phyloP scores from a whole-genome alignment of 345 rosid genomes.

The Microcos paniculata region DNA sequence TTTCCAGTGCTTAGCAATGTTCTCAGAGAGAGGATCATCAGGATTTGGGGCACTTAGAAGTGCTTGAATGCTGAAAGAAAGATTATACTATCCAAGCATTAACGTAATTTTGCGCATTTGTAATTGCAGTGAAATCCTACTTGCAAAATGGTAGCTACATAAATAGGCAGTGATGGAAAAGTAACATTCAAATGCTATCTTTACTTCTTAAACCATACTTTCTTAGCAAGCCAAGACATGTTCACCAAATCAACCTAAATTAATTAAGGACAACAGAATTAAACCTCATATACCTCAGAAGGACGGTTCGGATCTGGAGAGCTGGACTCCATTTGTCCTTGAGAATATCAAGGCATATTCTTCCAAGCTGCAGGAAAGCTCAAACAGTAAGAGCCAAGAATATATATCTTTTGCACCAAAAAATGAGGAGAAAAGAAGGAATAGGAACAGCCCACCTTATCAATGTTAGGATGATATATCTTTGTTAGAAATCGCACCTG shows the following conservation, averaged over 20 bases:
- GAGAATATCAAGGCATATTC: slow-evolving; percentile 97
- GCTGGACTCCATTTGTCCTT: slow-evolving; percentile 99
- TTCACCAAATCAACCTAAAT: background rate
- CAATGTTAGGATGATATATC: slow-evolving; percentile 97
- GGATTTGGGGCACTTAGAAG: slow-evolving; percentile 98
- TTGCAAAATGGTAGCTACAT: background rate
- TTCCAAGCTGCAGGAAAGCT: slow-evolving; percentile 67
- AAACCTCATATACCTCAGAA: slow-evolving; percentile 67
- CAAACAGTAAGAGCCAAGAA: slow-evolving; percentile 9
- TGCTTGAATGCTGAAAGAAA: slow-evolving; percentile 76
- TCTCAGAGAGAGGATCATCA: slow-evolving; percentile 97
- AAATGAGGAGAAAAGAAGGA: background rate
- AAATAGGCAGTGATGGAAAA: background rate
- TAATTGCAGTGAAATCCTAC: background rate
- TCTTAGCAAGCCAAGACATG: background rate
- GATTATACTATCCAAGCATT: background rate
- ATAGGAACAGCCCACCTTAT: slow-evolving; percentile 58
- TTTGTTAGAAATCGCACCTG: slow-evolving; percentile 99
- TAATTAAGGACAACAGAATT: background rate
- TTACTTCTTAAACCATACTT: background rate
- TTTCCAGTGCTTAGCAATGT: slow-evolving; percentile 99
- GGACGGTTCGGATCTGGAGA: slow-evolving; percentile 94
- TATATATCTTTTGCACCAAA: background rate
- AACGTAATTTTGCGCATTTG: background rate
- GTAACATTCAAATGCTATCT: background rate